Evolutionary conservation across 192 early-diverging fungal genomes (phyloP).

Genomic region (Rhizoclosmatium sp.): DNA sequence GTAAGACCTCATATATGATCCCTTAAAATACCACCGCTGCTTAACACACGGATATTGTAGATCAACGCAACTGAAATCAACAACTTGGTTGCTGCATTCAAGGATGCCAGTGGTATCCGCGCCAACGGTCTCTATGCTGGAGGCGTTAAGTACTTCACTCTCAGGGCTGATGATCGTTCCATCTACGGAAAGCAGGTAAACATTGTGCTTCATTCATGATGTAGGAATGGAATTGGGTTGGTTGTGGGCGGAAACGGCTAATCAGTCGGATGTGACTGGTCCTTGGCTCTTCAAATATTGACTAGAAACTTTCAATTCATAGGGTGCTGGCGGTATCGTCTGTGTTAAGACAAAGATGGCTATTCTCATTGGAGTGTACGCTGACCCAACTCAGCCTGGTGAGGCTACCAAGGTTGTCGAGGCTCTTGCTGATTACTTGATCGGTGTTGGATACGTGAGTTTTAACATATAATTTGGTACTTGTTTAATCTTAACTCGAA

Average conservation of each 20-base stretch:
- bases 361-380: conserved; percentile 77
- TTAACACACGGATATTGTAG: conserved; percentile 46
- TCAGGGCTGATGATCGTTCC: conserved; percentile 66
- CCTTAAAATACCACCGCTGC: conserved; percentile 10
- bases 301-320: background rate
- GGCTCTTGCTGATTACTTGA: conserved; percentile 80
- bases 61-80: conserved; percentile 62
- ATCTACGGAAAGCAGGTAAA: conserved; percentile 84
- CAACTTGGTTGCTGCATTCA: conserved; percentile 69
- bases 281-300: too few species aligned
- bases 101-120: conserved; percentile 57
- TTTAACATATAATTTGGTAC: too few species aligned
- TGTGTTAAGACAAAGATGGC: conserved; percentile 82
- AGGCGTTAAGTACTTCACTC: conserved; percentile 78
- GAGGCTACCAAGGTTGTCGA: conserved; percentile 79
- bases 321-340: conserved; percentile 75
- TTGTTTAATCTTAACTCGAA: too few species aligned
- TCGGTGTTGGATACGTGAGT: conserved; percentile 63
- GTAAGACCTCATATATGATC: conserved; percentile 48
- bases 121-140: conserved; percentile 72
- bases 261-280: too few species aligned
- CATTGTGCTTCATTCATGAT: background rate
- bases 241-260: too few species aligned
- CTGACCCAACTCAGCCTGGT: conserved; percentile 70
- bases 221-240: too few species aligned